Conservation (phyloP, 306 rosid species). For the Spatholobus suberectus region DNA sequence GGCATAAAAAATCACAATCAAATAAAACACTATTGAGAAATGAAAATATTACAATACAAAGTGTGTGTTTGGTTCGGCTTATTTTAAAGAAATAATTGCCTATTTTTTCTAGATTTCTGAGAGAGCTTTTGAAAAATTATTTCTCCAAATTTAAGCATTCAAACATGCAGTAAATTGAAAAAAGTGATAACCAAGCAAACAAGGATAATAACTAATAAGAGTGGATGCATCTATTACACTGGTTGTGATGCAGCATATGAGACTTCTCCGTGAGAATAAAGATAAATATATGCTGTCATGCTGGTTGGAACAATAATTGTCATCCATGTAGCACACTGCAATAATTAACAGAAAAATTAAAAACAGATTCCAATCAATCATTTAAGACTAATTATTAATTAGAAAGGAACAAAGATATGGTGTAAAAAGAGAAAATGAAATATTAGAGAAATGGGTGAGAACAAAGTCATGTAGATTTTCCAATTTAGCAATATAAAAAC, state of each 20-base stretch:
- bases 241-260: slow-evolving; percentile 99
- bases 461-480: slow-evolving; percentile 12
- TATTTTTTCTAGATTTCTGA: not conserved
- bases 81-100: not conserved
- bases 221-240: slow-evolving; percentile 99
- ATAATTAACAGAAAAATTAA: slow-evolving; percentile 20
- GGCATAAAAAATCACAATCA: not conserved
- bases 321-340: slow-evolving; percentile 99
- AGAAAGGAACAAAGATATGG: not conserved
- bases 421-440: not conserved
- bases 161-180: slow-evolving; percentile 10
- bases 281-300: slow-evolving; percentile 96
- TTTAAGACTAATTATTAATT: slow-evolving; percentile 13
- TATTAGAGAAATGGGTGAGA: slow-evolving; percentile 22
- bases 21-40: slow-evolving; percentile 1
- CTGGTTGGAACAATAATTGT: slow-evolving; percentile 93
- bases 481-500: slow-evolving; percentile 18
- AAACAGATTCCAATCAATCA: slow-evolving; percentile 8
- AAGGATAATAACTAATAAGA: slow-evolving; percentile 39
- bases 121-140: not conserved
- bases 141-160: not conserved
- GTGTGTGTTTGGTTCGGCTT: not conserved
- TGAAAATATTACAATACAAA: not conserved
- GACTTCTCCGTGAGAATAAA: slow-evolving; percentile 98
- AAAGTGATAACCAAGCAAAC: slow-evolving; percentile 32